Percentiles rank a stretch among this genome's conserved stretches.
Conservation (phyloP, 192 early-diverging fungal genomes). For the Entophlyctis helioformis region DNA sequence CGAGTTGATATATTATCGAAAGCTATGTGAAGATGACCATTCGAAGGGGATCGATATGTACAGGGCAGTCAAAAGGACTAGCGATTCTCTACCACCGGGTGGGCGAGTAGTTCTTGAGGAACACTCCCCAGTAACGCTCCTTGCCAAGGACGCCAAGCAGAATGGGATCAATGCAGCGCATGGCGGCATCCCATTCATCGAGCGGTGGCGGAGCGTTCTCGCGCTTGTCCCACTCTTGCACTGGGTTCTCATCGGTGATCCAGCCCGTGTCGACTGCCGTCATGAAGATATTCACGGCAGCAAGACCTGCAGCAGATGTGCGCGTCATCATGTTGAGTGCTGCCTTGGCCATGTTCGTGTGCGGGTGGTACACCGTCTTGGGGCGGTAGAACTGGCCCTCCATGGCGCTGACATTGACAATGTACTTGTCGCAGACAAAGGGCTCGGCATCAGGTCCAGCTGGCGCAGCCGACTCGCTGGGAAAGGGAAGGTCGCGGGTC, state of each 20-base stretch:
- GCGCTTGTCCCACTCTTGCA: slow-evolving; percentile 28
- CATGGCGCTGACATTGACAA: slow-evolving; percentile 35
- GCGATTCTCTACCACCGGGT: slow-evolving; percentile 41
- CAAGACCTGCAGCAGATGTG: slow-evolving; percentile 32
- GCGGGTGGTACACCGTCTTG: slow-evolving; percentile 27
- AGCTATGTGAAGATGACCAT: too few species aligned
- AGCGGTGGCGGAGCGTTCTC: slow-evolving; percentile 28
- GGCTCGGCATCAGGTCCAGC: too few species aligned
- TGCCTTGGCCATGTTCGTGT: slow-evolving; percentile 40
- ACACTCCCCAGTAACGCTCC: slow-evolving; percentile 35
- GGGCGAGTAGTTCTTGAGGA: slow-evolving; percentile 42
- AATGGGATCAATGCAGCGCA: slow-evolving; percentile 41
- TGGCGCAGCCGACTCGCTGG: too few species aligned
- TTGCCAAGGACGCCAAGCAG: slow-evolving; percentile 31
- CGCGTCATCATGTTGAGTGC: slow-evolving; percentile 48
- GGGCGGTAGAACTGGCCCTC: slow-evolving; percentile 34
- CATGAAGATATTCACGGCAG: slow-evolving; percentile 37
- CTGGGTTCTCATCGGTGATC: slow-evolving; percentile 49
- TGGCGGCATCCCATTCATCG: slow-evolving; percentile 44
- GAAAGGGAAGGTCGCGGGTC: slow-evolving; percentile 4
- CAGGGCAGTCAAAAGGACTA: too few species aligned
- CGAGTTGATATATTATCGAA: too few species aligned
- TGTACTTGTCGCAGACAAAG: slow-evolving; percentile 19
- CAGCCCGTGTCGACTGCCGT: slow-evolving; percentile 47
- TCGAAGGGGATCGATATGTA: too few species aligned